phyloP scores from a whole-genome alignment of 164 flowering plant species.

The Piper betle region DNA sequence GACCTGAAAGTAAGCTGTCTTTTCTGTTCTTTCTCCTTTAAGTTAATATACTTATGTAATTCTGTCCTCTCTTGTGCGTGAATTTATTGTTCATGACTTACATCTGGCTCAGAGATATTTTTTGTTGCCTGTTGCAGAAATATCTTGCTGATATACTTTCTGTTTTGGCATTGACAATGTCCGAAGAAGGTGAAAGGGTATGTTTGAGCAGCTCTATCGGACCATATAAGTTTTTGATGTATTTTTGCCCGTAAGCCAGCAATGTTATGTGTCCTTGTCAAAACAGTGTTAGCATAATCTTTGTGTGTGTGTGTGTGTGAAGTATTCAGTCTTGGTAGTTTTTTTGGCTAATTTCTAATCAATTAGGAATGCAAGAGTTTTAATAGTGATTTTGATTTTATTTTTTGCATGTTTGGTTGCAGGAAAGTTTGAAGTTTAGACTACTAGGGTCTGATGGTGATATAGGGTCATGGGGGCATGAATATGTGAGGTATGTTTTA shows the following conservation, averaged over 20 bases:
- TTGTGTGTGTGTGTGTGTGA: too few relatives aligned
- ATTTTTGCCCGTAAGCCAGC: neutral
- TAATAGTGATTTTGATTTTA: too few relatives aligned
- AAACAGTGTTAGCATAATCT: too few relatives aligned
- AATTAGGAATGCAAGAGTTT: neutral
- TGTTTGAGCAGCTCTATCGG: slow-evolving; percentile 1
- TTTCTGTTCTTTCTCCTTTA: neutral
- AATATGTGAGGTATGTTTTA: slow-evolving; percentile 70
- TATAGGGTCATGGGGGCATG: slow-evolving; percentile 99
- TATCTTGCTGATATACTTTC: slow-evolving; percentile 90
- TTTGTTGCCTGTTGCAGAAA: slow-evolving; percentile 37
- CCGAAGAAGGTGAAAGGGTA: slow-evolving; percentile 97
- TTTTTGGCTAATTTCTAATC: too few relatives aligned
- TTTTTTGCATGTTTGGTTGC: slow-evolving; percentile 7
- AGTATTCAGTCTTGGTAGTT: neutral
- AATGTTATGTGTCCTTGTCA: neutral
- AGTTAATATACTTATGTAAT: neutral
- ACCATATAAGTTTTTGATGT: neutral
- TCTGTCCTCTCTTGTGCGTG: neutral
- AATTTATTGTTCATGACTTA: neutral
- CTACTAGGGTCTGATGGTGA: slow-evolving; percentile 91
- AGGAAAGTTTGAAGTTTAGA: slow-evolving; percentile 92
- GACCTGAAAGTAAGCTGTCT: slow-evolving; percentile 49
- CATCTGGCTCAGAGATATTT: neutral
- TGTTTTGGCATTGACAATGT: slow-evolving; percentile 94